Evolutionary conservation across 257 asterid genomes (phyloP), one percentile per base, ranked within the genome.

Genomic region (Rubia yunnanensis): DNA sequence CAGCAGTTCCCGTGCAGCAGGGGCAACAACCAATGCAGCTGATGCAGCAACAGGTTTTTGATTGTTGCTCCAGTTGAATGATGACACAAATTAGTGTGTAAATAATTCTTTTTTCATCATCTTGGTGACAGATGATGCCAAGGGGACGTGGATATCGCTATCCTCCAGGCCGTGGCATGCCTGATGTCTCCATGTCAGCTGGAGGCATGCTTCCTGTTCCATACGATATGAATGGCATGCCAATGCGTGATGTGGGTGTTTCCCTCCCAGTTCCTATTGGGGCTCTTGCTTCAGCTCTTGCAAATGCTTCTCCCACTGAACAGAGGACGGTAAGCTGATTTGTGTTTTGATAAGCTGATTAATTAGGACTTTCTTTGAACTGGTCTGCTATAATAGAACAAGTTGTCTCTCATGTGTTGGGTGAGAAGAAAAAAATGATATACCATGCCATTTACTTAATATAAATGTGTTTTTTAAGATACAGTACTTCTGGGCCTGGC

Each of bases 221-320:
- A 32, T 82, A 88, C 76, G 98, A 91, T 59, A 82, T 88, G 87
- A 90, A 94, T 53, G 92, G 86, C 55, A 56, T 88, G 84, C 90
- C 87, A 18, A n/a, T 88, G 77, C 98, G 90, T 64, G 95, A 88
- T 70, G 80, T 80, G 0, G 88, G 94, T 66, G 48, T 80, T 0
- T 56, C 87, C 60, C 96, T 86, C 77, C 78, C 82, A 81, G 68
- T 88, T 76, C 96, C 96, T 0, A 78, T 92, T 32, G 96, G 95
- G 46, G 96, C 97, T 70, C 64, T 92, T 85, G 95, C 96, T 64
- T 81, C 99, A 70, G 97, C 96, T 0, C 90, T 92, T 56, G 97
- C 99, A 34, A 87, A 92, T 77, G 94, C 99, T 55, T 83, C 97
- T 65, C 91, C 94, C 50, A 66, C 73, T 3, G 97, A 92, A 20